Conservation (phyloP, 2,329 filamentous ascomycete genomes). For the Cercospora citrullina region DNA sequence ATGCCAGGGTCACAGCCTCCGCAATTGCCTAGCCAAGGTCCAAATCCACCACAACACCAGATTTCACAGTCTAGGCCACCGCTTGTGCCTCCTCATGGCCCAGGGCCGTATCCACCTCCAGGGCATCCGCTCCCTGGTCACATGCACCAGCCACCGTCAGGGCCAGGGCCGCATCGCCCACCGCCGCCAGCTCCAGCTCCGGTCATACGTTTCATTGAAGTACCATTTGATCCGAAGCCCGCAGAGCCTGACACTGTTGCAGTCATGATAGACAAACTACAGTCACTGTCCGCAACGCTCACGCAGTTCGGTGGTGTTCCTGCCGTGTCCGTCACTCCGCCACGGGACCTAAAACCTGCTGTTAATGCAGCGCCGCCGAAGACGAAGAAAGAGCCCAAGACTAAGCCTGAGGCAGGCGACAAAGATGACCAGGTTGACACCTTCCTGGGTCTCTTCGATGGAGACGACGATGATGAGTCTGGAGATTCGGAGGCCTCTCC, state of each 20-base stretch:
- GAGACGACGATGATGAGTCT: constrained; percentile 26
- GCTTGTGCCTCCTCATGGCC: constrained; percentile 8
- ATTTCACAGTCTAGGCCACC: neutral
- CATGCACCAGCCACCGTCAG: constrained; percentile 12
- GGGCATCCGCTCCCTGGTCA: constrained; percentile 9
- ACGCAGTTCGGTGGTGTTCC: constrained; percentile 35
- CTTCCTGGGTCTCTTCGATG: constrained; percentile 33
- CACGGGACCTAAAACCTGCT: constrained; percentile 4
- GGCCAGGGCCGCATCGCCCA: constrained; percentile 13
- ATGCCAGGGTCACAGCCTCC: neutral
- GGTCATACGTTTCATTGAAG: constrained; percentile 28
- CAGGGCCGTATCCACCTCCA: constrained; percentile 12
- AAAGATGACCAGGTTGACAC: constrained; percentile 25
- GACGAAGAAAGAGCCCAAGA: neutral
- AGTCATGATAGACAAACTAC: constrained; percentile 33
- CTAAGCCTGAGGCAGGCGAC: constrained; percentile 1
- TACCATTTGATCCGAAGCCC: constrained; percentile 22
- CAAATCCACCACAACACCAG: neutral
- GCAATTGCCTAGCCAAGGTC: neutral
- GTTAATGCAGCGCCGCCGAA: neutral
- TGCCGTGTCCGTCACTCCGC: constrained; percentile 21
- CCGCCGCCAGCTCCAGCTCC: constrained; percentile 21
- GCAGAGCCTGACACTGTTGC: constrained; percentile 25
- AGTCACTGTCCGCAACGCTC: constrained; percentile 31
- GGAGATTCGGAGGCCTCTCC: constrained; percentile 11